Base-by-base conservation (phyloP, 345 rosid species). In the Bretschneidera sinensis region DNA sequence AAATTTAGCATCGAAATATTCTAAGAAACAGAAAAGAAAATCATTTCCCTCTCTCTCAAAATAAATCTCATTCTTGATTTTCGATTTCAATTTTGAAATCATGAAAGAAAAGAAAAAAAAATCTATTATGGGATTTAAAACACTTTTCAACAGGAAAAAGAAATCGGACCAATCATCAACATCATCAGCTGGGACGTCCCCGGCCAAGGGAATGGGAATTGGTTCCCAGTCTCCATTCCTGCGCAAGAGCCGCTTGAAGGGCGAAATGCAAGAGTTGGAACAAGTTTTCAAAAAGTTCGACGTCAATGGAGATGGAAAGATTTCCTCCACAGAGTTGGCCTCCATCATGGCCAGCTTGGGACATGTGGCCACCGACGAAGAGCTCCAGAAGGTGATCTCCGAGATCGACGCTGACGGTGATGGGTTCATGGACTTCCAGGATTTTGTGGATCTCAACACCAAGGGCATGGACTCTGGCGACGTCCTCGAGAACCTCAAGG, bases 261-360 rank as follows among this genome's bases (percentile, higher is more conserved):
- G 74, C 13, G 79, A 83, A 50, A 74, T 81, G 64, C 51, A 73
- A 1, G 95, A 87, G 18, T 75, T 87, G 0, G 85, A 80, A 31
- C 75, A 79, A 0, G 96, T 94, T 0, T 90, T 94, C 84, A 82
- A 74, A 51, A 87, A 81, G 35, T 90, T 90, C 66, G 96, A 87
- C 66, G 91, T 56, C 23, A 87, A 94, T 20, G 95, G 95, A 1
- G 96, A 94, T 63, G 99, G 97, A 9, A 87, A 90, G 88, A 94
- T 94, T 83, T 90, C 97, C 0, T 76, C 90, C 0, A 67, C 88
- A 0, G 99, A 94, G 71, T 89, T 90, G 0, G 87, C 85, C n/a
- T 71, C 92, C 11, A 83, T 90, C 60, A 64, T 90, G 88, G 62
- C 84, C 6, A 76, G 76, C 60, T 81, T 94, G 20, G 99, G 99